Base-by-base conservation (phyloP, 2,329 filamentous ascomycete species). In the Trichoderma simmonsii region DNA sequence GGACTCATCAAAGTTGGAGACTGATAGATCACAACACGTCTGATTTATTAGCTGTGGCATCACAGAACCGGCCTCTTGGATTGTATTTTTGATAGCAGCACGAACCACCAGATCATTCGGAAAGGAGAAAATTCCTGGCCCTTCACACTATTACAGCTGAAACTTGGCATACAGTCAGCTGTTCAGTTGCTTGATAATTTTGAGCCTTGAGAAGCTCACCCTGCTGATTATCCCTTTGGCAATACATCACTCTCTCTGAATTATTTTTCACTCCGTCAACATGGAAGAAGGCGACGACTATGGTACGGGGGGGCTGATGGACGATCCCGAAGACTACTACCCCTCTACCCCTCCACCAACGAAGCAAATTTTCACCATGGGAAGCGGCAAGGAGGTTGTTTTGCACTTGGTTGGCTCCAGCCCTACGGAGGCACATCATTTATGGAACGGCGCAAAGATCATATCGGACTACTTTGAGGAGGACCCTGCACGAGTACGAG, bases 391-490 rank as follows among this genome's bases (percentile, higher is more conserved):
- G 74, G 84, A 85, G 32, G 83, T 97, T 75, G 89, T 85, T 65
- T 87, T 97, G 74, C 89, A 93, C 77, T 89, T 98, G 83, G 93
- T 97, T 59, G 95, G 95, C 73, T 91, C 93, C 81, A 95, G 93
- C 84, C 93, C 94, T 28, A 88, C 97, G 15, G 97, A 97, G 89
- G 95, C 93, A 18, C 93, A 98, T 81, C 88, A 93, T 75, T 87
- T 98, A 34, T 98, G 95, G 95, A 97, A 98, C 81, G 95, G 93
- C 73, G 91, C 92, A 73, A 91, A 93, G 74, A 89, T 93, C 51
- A 87, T 95, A 63, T 89, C 94, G 18, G 86, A 90, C 75, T 94
- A 94, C 82, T 89, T 98, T 72, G 93, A 97, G 82, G 83, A 88
- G 56, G 85, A 90, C 74, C 86, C 90, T n/a, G 77, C 81, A 9